Evolutionary conservation across 441 rosid species (phyloP), one percentile per base, ranked within the genome.

Genomic region (Croton setiger): DNA sequence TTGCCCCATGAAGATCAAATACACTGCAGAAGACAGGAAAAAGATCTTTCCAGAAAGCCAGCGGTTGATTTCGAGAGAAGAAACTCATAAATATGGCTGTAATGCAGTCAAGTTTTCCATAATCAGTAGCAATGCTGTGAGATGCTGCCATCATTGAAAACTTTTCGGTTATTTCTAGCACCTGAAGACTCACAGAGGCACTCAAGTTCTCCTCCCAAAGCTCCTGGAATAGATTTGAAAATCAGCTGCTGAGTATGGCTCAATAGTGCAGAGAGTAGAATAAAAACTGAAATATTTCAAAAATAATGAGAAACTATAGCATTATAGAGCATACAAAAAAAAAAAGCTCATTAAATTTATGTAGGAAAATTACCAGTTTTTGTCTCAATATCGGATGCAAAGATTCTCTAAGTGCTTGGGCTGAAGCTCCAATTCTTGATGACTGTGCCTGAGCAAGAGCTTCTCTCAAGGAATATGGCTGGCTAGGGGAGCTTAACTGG

Each of bases 171-270:
- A 93, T 88, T 83, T 96, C 99, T 82, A 96, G 75, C 88, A 96
- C 94, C 88, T 96, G 97, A 78, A 91, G 99, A 84, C 97, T 89
- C 72, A 93, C 97, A 74, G 98, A 85, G 69, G 98, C 93, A 76
- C 97, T 96, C 79, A 96, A 85, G 76, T 91, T 95, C 86, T 95
- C 99, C 85, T 95, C 99, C 99, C 98, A 95, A 55, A 92, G 98
- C 80, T 96, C 99, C 99, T 96, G 87, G 62, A 84, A 78, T 49
- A 59, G 76, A 80, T 51, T 70, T 60, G 33, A 60, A 63, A 67
- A 62, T 52, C 60, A 74, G 75, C 74, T 82, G 75, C 64, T 39
- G 49, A 57, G 51, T n/a, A 44, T 69, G 39, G 41, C 60, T 43
- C n/a, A 65, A 36, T 31, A 67, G 72, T 35, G 20, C 43, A 39